Conservation (phyloP, 805 yeast genomes). For the Cyberlindnera bimundalis region DNA sequence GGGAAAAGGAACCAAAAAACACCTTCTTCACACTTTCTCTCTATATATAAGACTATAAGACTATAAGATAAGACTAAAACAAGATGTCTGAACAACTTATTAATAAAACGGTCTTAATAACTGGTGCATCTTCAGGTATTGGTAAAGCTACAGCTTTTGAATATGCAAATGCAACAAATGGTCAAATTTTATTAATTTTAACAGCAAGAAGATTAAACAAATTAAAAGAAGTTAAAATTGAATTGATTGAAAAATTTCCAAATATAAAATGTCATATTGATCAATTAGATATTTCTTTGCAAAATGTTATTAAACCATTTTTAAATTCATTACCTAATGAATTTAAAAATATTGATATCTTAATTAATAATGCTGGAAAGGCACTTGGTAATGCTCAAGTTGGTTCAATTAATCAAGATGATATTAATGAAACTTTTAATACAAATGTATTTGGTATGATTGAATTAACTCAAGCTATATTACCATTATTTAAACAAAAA, state of each 20-base stretch:
- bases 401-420: slow-evolving; percentile 62
- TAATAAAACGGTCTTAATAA: slow-evolving; percentile 74
- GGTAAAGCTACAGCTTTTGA: slow-evolving; percentile 91
- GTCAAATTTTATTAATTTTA: slow-evolving; percentile 64
- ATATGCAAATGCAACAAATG: slow-evolving; percentile 72
- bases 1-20: too few species aligned
- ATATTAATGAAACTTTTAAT: slow-evolving; percentile 71
- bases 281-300: slow-evolving; percentile 54
- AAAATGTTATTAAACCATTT: slow-evolving; percentile 49
- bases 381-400: slow-evolving; percentile 78
- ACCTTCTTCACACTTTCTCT: too few species aligned
- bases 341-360: slow-evolving; percentile 61
- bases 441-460: slow-evolving; percentile 89
- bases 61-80: neutral
- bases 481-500: slow-evolving; percentile 67
- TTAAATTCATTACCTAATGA: slow-evolving; percentile 52
- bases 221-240: slow-evolving; percentile 45
- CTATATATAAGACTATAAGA: too few species aligned
- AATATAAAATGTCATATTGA: slow-evolving; percentile 42
- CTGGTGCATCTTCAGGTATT: slow-evolving; percentile 98
- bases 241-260: slow-evolving; percentile 47
- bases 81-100: slow-evolving; percentile 71
- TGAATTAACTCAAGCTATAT: slow-evolving; percentile 73
- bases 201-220: slow-evolving; percentile 76
- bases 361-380: slow-evolving; percentile 73